Base-by-base conservation (phyloP, 495 filamentous ascomycete species). In the Penicillium waksmanii region DNA sequence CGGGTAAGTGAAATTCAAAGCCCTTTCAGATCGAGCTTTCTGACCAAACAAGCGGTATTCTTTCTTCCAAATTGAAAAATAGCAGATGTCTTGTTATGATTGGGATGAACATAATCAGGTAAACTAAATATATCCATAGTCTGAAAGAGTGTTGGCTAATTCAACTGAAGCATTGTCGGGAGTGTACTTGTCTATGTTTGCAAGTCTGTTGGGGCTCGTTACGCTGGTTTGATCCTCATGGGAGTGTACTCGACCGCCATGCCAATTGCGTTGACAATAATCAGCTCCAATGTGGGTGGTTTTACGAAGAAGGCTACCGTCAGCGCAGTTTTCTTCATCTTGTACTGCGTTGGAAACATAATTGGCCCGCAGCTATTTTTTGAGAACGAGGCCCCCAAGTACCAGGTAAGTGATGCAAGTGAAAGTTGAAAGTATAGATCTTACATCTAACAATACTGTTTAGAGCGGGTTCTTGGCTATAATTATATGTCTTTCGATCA, bases 301-400 rank as follows among this genome's bases (percentile, higher is more conserved):
- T 69, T 72, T 60, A 71, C 71, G 1, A 73, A 73, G 36, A 66
- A 60, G 27, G 47, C 62, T 3, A 70, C 69, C 5, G 65, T 72
- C 51, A 67, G 61, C 35, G 69, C 71, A 3, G 63, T 72, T 15
- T 68, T 61, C 34, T 73, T 73, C 36, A 56, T 73, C 15, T 57
- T 65, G 48, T 73, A 84, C 61, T 84, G 80, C 55, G 69, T 80
- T 5, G 82, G 82, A 2, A 73, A 73, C 36, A 69, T 73, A 42
- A 61, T 73, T 27, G 70, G 68, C 0, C 70, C 70, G 1, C 70
- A 73, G 59, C 10, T 65, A 8, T 73, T 73, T 51, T 64, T 63
- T 15, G 47, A 59, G 36, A 53, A 40, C 2, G 65, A 73, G 17
- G 70, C 68, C 2, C 70, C 70, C 0, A 57, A 53, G 25, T 73